Evolutionary conservation across 176 grass and related monocot genomes (phyloP).

Genomic region (Aegilops umbellulata): DNA sequence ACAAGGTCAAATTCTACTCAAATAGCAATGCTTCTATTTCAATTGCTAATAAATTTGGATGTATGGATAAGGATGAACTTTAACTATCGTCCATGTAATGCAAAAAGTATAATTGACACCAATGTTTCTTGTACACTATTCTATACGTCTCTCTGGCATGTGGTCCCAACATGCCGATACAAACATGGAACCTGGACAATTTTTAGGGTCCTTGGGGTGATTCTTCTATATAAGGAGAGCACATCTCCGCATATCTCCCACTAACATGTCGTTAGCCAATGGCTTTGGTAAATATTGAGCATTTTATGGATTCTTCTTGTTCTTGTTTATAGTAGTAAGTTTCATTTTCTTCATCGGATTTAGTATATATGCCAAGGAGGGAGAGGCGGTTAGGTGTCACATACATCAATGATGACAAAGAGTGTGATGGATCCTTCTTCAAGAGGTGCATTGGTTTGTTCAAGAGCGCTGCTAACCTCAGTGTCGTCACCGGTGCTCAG

Average conservation of each 20-base stretch:
- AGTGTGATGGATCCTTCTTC: neutral
- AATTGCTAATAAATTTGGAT: neutral
- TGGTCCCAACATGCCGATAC: too few species aligned
- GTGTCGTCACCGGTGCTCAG: neutral
- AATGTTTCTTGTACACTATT: too few species aligned
- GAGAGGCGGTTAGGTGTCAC: neutral
- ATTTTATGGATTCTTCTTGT: neutral
- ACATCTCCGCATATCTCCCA: neutral
- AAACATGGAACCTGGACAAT: too few species aligned
- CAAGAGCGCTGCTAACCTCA: neutral
- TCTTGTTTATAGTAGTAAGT: neutral
- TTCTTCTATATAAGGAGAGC: neutral
- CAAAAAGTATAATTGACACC: too few species aligned
- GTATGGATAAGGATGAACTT: too few species aligned
- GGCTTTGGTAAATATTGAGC: neutral
- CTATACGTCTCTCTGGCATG: too few species aligned
- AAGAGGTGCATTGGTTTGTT: neutral
- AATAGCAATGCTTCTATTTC: neutral
- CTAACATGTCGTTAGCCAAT: neutral
- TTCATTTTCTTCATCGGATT: neutral
- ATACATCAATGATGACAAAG: neutral
- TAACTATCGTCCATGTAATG: too few species aligned
- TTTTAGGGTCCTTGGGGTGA: neutral
- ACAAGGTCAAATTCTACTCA: neutral
- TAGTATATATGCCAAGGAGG: neutral